Percentiles rank a stretch among this genome's conserved stretches.
These are phyloP conservation scores for Ceriops decandra DNA, from an alignment of 345 rosid species.

Conservation along the genomic window DNA sequence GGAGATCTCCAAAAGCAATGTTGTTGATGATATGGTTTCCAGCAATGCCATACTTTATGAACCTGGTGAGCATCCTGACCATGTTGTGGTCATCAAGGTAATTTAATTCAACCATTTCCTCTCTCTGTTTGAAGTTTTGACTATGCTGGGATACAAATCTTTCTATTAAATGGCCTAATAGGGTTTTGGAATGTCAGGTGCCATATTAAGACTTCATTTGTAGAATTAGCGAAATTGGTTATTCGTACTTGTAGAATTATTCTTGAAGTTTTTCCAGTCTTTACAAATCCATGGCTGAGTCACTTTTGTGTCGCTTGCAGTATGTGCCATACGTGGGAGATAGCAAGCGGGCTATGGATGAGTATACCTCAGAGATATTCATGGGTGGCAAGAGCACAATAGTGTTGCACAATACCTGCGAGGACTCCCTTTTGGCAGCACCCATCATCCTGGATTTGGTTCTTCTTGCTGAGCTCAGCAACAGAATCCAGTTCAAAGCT, in stretches of 20 bases:
- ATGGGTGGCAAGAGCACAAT: constrained; percentile 96
- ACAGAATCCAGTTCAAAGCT: constrained; percentile 78
- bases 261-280: no score
- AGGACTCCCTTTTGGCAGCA: constrained; percentile 96
- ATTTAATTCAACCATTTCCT: constrained; percentile 10
- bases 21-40: constrained; percentile 95
- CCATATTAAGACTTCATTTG: no score
- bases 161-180: no score
- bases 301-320: constrained; percentile 31
- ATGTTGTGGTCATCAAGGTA: constrained; percentile 98
- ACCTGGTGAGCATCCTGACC: constrained; percentile 98
- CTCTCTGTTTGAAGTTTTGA: neutral
- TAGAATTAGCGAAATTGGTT: no score
- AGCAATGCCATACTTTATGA: constrained; percentile 87
- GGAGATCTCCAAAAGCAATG: constrained; percentile 96
- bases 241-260: no score
- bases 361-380: constrained; percentile 96
- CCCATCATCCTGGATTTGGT: constrained; percentile 94
- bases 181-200: no score
- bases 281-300: no score
- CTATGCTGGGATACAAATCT: neutral
- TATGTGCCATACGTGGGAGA: constrained; percentile 96
- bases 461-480: constrained; percentile 91
- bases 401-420: constrained; percentile 91
- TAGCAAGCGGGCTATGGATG: constrained; percentile 99